phyloP scores from a whole-genome alignment of 768 basidiomycete genomes.

The Polyporus arcularius region DNA sequence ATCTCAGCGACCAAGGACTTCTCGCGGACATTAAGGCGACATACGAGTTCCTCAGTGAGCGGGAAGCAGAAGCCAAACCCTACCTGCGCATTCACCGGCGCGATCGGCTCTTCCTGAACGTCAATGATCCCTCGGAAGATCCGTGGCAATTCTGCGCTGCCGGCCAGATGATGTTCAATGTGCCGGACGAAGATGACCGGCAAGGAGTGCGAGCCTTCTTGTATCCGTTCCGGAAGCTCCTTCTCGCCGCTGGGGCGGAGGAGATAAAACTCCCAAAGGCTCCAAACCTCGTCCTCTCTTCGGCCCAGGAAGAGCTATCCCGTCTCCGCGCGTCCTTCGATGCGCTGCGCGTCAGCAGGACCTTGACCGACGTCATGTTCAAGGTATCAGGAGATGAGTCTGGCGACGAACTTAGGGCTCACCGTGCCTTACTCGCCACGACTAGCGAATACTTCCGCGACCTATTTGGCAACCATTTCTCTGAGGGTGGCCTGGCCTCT shows the following conservation, averaged over 20 bases:
- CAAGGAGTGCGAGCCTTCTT: slow-evolving; percentile 28
- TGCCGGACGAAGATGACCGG: slow-evolving; percentile 31
- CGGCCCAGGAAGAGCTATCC: slow-evolving; percentile 10
- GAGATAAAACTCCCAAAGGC: slow-evolving; percentile 15
- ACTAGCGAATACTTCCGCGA: slow-evolving; percentile 34
- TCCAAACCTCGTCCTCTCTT: slow-evolving; percentile 20
- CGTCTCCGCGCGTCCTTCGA: slow-evolving; percentile 33
- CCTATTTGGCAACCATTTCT: slow-evolving; percentile 30
- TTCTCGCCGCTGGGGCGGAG: slow-evolving; percentile 15
- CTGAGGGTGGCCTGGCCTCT: slow-evolving; percentile 20
- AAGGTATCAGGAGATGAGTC: slow-evolving; percentile 17
- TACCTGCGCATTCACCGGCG: slow-evolving; percentile 23
- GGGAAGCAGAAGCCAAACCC: slow-evolving; percentile 24
- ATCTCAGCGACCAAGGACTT: slow-evolving; percentile 31
- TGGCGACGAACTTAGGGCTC: slow-evolving; percentile 35
- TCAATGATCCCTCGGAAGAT: slow-evolving; percentile 38
- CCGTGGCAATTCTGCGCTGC: slow-evolving; percentile 44
- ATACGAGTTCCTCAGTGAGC: slow-evolving; percentile 44
- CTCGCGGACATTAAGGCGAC: slow-evolving; percentile 42
- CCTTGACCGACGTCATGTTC: slow-evolving; percentile 42
- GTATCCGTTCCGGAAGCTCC: slow-evolving; percentile 16
- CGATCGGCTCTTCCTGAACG: slow-evolving; percentile 46
- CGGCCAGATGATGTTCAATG: slow-evolving; percentile 40
- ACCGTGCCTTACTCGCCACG: slow-evolving; percentile 41
- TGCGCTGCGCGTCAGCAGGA: slow-evolving; percentile 32